Conservation (phyloP, 2,329 filamentous ascomycete species). For the Aureobasidium sp. region DNA sequence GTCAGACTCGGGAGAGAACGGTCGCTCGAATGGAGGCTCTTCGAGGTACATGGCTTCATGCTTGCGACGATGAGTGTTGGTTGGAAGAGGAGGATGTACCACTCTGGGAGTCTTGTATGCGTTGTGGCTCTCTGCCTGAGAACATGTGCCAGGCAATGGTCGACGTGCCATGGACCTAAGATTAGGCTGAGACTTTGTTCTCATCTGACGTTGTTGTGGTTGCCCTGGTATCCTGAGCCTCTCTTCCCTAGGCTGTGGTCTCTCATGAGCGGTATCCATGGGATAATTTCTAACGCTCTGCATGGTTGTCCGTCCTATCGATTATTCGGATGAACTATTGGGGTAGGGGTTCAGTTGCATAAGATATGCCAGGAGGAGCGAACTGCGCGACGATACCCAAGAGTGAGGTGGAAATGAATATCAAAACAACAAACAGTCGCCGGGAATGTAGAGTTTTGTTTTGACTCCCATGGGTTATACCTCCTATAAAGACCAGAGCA, state of each 20-base stretch:
- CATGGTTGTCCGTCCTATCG: slow-evolving; percentile 10
- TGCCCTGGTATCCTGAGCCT: slow-evolving; percentile 12
- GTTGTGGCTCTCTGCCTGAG: not conserved
- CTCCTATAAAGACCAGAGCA: slow-evolving; percentile 10
- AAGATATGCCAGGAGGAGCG: slow-evolving; percentile 12
- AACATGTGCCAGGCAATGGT: not conserved
- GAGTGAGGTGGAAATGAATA: slow-evolving; percentile 11
- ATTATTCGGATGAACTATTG: slow-evolving; percentile 13
- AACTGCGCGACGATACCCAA: not conserved
- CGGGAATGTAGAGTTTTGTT: slow-evolving; percentile 14
- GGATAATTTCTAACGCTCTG: slow-evolving; percentile 7
- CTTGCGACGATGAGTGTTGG: not conserved
- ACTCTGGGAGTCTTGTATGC: slow-evolving; percentile 2
- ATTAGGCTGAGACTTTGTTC: slow-evolving; percentile 8
- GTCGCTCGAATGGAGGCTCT: slow-evolving; percentile 9
- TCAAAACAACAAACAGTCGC: slow-evolving; percentile 15
- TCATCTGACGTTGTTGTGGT: slow-evolving; percentile 8
- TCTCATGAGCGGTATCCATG: slow-evolving; percentile 1
- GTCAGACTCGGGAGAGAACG: slow-evolving; percentile 8
- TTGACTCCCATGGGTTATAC: slow-evolving; percentile 5
- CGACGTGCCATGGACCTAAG: not conserved
- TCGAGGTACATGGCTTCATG: slow-evolving; percentile 6
- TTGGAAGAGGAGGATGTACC: not conserved
- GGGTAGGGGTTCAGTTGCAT: slow-evolving; percentile 9
- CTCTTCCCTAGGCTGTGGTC: slow-evolving; percentile 9